These are phyloP conservation scores for Solanum etuberosum DNA, from an alignment of 257 asterid genomes.

Conservation along the genomic window DNA sequence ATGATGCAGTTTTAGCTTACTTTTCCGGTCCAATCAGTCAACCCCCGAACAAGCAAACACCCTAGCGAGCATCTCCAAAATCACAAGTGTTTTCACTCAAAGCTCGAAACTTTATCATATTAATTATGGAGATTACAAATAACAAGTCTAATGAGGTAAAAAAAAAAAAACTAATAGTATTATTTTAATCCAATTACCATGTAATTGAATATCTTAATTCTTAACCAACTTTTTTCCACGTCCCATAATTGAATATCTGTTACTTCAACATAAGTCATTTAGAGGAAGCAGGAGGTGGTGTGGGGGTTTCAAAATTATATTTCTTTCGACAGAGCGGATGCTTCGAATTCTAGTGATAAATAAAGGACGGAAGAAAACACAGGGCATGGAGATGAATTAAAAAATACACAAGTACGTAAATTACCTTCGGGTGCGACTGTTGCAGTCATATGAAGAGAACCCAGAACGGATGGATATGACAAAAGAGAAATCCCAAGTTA, in stretches of 20 bases:
- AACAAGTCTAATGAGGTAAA: too few relatives aligned
- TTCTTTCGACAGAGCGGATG: neutral
- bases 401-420: neutral
- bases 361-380: neutral
- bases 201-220: neutral
- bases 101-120: too few relatives aligned
- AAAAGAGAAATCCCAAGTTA: conserved; percentile 23
- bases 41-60: too few relatives aligned
- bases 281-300: neutral
- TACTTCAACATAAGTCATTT: neutral
- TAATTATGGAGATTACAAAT: too few relatives aligned
- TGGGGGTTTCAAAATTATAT: neutral
- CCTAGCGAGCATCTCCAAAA: too few relatives aligned
- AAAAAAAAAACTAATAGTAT: neutral
- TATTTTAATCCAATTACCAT: neutral
- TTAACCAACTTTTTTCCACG: neutral
- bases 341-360: neutral
- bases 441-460: conserved; percentile 12
- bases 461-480: conserved; percentile 19
- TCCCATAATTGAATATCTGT: neutral
- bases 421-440: conserved; percentile 85
- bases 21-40: too few relatives aligned
- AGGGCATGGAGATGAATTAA: neutral
- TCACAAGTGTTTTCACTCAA: too few relatives aligned
- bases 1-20: too few relatives aligned